phyloP scores from a whole-genome alignment of 2,329 filamentous ascomycete species.

The Fusarium xylarioides region DNA sequence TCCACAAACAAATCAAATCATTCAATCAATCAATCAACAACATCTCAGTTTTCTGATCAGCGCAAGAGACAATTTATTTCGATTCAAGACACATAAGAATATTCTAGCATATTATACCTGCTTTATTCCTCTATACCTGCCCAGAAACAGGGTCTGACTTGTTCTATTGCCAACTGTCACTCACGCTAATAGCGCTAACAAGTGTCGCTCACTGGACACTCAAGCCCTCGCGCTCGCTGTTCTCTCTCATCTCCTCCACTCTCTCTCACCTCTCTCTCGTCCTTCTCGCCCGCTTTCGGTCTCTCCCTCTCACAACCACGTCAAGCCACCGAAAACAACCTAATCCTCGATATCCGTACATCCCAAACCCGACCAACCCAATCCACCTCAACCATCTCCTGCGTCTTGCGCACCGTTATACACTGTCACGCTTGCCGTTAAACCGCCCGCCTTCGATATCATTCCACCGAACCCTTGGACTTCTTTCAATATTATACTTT shows the following conservation, averaged over 20 bases:
- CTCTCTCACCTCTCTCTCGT: neutral
- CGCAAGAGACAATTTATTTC: neutral
- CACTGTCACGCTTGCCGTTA: slow-evolving; percentile 10
- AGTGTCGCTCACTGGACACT: slow-evolving; percentile 16
- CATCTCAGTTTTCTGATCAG: neutral
- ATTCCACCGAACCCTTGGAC: neutral
- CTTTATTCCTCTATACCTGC: neutral
- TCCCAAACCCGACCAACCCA: neutral
- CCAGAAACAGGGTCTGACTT: neutral
- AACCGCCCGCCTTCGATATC: slow-evolving; percentile 17
- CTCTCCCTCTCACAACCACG: slow-evolving; percentile 32
- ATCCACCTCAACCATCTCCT: slow-evolving; percentile 2
- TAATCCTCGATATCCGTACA: slow-evolving; percentile 1
- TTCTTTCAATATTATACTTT: neutral
- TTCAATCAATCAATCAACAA: neutral
- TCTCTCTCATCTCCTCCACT: neutral
- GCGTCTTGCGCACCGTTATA: slow-evolving; percentile 19
- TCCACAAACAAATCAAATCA: slow-evolving; percentile 2
- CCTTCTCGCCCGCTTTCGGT: slow-evolving; percentile 30
- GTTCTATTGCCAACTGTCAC: slow-evolving; percentile 31
- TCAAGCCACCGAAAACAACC: slow-evolving; percentile 37
- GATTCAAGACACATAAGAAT: neutral
- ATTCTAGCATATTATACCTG: neutral
- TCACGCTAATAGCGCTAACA: slow-evolving; percentile 24
- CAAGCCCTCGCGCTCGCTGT: neutral